Evolutionary conservation across 768 basidiomycete genomes (phyloP).

Genomic region (Pleurotus cornucopiae): DNA sequence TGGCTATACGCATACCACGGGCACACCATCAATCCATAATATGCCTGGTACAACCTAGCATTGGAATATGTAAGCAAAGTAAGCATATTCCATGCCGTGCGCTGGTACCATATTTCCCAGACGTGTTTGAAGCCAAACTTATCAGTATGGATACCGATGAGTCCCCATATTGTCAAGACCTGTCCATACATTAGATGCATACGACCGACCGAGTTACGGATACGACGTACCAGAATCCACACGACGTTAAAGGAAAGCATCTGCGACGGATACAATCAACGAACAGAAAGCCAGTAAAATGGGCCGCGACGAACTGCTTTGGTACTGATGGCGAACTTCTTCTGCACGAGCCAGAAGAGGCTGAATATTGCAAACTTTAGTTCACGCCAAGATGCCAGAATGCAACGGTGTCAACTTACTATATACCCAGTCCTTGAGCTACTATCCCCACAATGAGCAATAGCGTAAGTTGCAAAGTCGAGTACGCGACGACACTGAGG

Average conservation of each 20-base stretch:
- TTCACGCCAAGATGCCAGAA: neutral
- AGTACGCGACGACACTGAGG: slow-evolving; percentile 62
- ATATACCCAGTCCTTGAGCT: slow-evolving; percentile 63
- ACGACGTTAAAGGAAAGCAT: slow-evolving; percentile 70
- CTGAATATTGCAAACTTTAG: slow-evolving; percentile 24
- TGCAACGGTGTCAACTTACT: slow-evolving; percentile 35
- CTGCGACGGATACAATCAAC: slow-evolving; percentile 25
- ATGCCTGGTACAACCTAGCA: slow-evolving; percentile 61
- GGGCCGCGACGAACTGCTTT: slow-evolving; percentile 42
- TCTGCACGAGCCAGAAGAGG: slow-evolving; percentile 67
- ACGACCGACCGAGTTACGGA: neutral
- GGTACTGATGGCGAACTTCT: slow-evolving; percentile 56
- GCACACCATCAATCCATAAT: slow-evolving; percentile 70
- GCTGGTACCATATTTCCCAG: slow-evolving; percentile 69
- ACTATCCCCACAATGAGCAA: slow-evolving; percentile 64
- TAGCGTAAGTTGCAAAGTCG: slow-evolving; percentile 65
- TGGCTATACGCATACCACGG: slow-evolving; percentile 83
- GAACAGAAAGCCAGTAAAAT: neutral
- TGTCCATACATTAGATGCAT: slow-evolving; percentile 16
- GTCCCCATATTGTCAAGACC: slow-evolving; percentile 70
- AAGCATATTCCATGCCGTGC: neutral
- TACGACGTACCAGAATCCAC: slow-evolving; percentile 54
- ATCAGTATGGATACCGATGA: slow-evolving; percentile 70
- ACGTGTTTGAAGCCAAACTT: slow-evolving; percentile 80
- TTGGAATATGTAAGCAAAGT: neutral